A percentile compares a stretch with the other conserved stretches of the same genome.
phyloP scores from a whole-genome alignment of 768 basidiomycete species.

The Heimioporus sp. region DNA sequence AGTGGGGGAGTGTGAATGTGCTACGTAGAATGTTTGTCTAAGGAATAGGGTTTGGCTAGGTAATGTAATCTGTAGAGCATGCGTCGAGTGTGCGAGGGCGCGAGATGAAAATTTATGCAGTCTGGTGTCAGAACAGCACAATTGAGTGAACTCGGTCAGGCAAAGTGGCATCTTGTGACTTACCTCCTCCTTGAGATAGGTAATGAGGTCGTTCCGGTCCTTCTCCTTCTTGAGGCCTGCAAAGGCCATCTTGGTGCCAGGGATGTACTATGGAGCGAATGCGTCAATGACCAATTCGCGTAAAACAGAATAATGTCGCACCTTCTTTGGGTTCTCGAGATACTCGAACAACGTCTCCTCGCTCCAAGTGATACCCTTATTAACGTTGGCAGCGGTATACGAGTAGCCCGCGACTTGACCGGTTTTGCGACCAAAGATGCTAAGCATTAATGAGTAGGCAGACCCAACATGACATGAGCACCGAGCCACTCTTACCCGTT shows the following conservation, averaged over 20 bases:
- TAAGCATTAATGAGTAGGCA: slow-evolving; percentile 25
- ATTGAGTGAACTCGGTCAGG: not conserved
- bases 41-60: slow-evolving; percentile 30
- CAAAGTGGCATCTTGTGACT: slow-evolving; percentile 24
- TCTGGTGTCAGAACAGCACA: slow-evolving; percentile 8
- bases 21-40: slow-evolving; percentile 33
- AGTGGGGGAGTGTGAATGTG: slow-evolving; percentile 28
- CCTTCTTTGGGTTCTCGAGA: slow-evolving; percentile 97
- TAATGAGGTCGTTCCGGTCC: slow-evolving; percentile 93
- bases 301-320: slow-evolving; percentile 26
- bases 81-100: slow-evolving; percentile 9
- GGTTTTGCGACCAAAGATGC: slow-evolving; percentile 81
- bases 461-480: not conserved
- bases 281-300: not conserved
- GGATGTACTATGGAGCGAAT: slow-evolving; percentile 67
- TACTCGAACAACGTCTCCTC: slow-evolving; percentile 93
- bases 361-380: slow-evolving; percentile 88
- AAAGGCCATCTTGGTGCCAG: slow-evolving; percentile 98
- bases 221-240: slow-evolving; percentile 98
- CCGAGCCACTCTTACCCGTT: slow-evolving; percentile 62
- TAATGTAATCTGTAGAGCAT: slow-evolving; percentile 26
- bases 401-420: slow-evolving; percentile 85
- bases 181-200: slow-evolving; percentile 75
- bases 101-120: slow-evolving; percentile 25
- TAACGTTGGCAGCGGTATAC: slow-evolving; percentile 93